A percentile compares a stretch with the other conserved stretches of the same genome.
Conservation (phyloP, 148 eudicot species). For the Diospyros kaki region DNA sequence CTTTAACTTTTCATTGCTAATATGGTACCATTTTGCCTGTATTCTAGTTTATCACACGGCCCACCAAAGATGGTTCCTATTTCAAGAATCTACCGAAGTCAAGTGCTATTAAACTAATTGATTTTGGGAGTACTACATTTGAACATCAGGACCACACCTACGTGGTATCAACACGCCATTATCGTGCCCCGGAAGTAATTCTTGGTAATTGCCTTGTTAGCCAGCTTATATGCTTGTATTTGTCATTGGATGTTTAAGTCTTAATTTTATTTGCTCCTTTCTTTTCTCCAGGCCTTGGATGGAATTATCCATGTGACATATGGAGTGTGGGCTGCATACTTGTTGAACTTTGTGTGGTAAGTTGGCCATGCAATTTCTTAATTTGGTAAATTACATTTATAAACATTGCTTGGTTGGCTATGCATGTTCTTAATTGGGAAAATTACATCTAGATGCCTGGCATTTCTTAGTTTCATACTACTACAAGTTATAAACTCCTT, state of each 20-base stretch:
- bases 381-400: too few species aligned
- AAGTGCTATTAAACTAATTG: slow-evolving; percentile 57
- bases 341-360: slow-evolving; percentile 55
- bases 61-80: slow-evolving; percentile 52
- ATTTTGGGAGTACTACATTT: slow-evolving; percentile 58
- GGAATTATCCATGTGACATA: slow-evolving; percentile 62
- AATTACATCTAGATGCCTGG: too few species aligned
- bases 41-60: slow-evolving; percentile 41
- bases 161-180: slow-evolving; percentile 57
- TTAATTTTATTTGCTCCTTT: slow-evolving; percentile 3
- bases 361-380: slow-evolving; percentile 14
- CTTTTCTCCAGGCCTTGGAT: slow-evolving; percentile 44
- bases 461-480: too few species aligned
- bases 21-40: slow-evolving; percentile 9
- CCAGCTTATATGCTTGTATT: slow-evolving; percentile 2
- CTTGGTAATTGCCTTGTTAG: slow-evolving; percentile 33
- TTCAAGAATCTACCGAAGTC: slow-evolving; percentile 60
- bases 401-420: too few species aligned
- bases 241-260: neutral
- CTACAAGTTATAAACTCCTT: too few species aligned
- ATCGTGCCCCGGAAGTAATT: slow-evolving; percentile 62
- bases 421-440: too few species aligned
- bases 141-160: slow-evolving; percentile 55
- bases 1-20: slow-evolving; percentile 15
- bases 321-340: slow-evolving; percentile 67